Percentiles rank a stretch among this genome's conserved stretches.
Conservation (phyloP, 768 basidiomycete genomes). For the Trametes maxima region DNA sequence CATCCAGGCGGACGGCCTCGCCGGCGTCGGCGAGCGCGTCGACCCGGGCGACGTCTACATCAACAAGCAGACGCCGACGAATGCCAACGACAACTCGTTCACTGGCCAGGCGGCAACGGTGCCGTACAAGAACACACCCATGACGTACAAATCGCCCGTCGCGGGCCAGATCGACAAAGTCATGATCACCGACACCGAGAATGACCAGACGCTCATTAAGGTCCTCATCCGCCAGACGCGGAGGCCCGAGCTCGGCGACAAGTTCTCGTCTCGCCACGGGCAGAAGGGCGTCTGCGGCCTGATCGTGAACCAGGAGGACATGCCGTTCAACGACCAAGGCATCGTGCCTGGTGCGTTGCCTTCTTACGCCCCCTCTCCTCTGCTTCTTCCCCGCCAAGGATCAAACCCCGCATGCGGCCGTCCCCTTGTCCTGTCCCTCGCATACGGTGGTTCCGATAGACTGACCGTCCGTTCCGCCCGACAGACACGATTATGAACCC, state of each 20-base stretch:
- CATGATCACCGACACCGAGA: constrained; percentile 95
- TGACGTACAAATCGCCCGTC: constrained; percentile 93
- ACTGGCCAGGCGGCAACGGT: constrained; percentile 81
- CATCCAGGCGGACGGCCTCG: constrained; percentile 90
- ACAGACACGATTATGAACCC: constrained; percentile 99
- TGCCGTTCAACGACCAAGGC: constrained; percentile 99
- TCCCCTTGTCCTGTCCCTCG: not conserved
- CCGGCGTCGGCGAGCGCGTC: constrained; percentile 92
- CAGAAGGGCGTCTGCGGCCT: constrained; percentile 99
- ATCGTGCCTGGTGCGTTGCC: constrained; percentile 76
- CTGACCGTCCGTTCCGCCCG: not conserved
- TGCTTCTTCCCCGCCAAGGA: not conserved
- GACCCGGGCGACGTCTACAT: constrained; percentile 93
- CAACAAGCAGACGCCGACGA: constrained; percentile 95
- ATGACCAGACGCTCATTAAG: constrained; percentile 95
- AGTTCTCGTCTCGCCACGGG: constrained; percentile 97
- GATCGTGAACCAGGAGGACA: constrained; percentile 98
- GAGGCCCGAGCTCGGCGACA: constrained; percentile 95
- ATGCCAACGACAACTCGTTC: constrained; percentile 90
- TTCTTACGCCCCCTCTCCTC: constrained; percentile 6
- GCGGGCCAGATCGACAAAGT: constrained; percentile 97
- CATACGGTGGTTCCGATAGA: constrained; percentile 5
- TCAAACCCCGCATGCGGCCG: not conserved
- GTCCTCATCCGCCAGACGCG: constrained; percentile 96
- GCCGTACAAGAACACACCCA: constrained; percentile 89